Evolutionary conservation across 2,329 filamentous ascomycete species (phyloP).

Genomic region (Esteya vermicola): DNA sequence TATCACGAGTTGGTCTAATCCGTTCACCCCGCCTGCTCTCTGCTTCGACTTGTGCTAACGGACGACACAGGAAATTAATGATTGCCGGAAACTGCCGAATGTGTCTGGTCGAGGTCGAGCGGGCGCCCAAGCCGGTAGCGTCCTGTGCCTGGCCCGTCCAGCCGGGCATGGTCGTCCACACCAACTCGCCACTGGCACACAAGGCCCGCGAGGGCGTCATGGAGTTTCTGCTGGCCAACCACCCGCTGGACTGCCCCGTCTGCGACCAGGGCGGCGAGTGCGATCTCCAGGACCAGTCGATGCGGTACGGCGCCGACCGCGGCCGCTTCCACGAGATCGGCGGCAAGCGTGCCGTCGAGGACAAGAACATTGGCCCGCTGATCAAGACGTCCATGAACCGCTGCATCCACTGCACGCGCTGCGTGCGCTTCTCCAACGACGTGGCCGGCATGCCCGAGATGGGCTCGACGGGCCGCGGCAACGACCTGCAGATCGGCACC

Average conservation of each 20-base stretch:
- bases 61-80: slow-evolving; percentile 64
- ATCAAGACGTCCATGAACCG: slow-evolving; percentile 99
- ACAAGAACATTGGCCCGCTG: slow-evolving; percentile 96
- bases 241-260: slow-evolving; percentile 90
- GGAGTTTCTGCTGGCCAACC: slow-evolving; percentile 95
- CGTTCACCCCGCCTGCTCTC: neutral
- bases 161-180: slow-evolving; percentile 98
- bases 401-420: slow-evolving; percentile 98
- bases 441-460: slow-evolving; percentile 91
- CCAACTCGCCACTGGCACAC: slow-evolving; percentile 87
- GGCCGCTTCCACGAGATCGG: slow-evolving; percentile 92
- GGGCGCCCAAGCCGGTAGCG: slow-evolving; percentile 89
- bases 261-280: slow-evolving; percentile 99
- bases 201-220: slow-evolving; percentile 98
- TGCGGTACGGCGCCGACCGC: slow-evolving; percentile 93
- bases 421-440: slow-evolving; percentile 95
- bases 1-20: slow-evolving; percentile 64
- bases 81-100: slow-evolving; percentile 99
- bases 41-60: too few species aligned
- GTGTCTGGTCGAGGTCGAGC: slow-evolving; percentile 97
- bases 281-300: slow-evolving; percentile 97
- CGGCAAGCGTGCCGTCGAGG: slow-evolving; percentile 95
- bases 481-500: slow-evolving; percentile 94
- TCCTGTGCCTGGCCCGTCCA: slow-evolving; percentile 99
- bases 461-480: slow-evolving; percentile 86